Conservation (phyloP, 345 rosid species). For the Odontarrhena argentea region DNA sequence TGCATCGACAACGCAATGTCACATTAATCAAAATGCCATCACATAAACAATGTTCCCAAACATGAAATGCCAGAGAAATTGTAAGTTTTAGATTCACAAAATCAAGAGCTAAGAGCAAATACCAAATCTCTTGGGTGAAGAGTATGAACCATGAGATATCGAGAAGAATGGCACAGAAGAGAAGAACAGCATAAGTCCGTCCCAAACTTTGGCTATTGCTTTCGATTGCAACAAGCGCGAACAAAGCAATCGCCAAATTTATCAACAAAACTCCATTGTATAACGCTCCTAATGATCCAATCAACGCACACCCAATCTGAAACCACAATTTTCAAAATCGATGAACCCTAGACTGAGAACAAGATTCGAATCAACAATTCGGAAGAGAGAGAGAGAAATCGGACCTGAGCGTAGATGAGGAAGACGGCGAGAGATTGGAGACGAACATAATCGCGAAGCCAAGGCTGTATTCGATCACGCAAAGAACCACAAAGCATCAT, state of each 20-base stretch:
- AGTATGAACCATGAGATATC: slow-evolving; percentile 76
- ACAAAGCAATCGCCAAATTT: slow-evolving; percentile 72
- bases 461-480: slow-evolving; percentile 58
- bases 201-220: slow-evolving; percentile 81
- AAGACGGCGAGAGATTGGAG: slow-evolving; percentile 79
- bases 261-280: slow-evolving; percentile 80
- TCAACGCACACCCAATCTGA: slow-evolving; percentile 81
- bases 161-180: slow-evolving; percentile 64
- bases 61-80: not conserved
- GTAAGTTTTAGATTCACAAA: not conserved
- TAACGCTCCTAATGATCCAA: slow-evolving; percentile 86
- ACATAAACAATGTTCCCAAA: not conserved
- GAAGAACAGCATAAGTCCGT: slow-evolving; percentile 80
- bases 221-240: slow-evolving; percentile 85
- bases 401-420: slow-evolving; percentile 79
- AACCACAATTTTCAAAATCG: slow-evolving; percentile 5
- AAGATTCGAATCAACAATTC: slow-evolving; percentile 7
- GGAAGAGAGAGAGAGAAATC: not conserved
- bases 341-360: slow-evolving; percentile 34
- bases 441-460: slow-evolving; percentile 81
- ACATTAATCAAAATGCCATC: not conserved
- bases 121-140: slow-evolving; percentile 71
- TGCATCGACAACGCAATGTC: slow-evolving; percentile 32
- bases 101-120: slow-evolving; percentile 16
- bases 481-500: slow-evolving; percentile 51